Percentiles rank a stretch among this genome's conserved stretches.
Evolutionary conservation across 1,284 basidiomycete genomes (phyloP).

Genomic region (Heliocybe sulcata): DNA sequence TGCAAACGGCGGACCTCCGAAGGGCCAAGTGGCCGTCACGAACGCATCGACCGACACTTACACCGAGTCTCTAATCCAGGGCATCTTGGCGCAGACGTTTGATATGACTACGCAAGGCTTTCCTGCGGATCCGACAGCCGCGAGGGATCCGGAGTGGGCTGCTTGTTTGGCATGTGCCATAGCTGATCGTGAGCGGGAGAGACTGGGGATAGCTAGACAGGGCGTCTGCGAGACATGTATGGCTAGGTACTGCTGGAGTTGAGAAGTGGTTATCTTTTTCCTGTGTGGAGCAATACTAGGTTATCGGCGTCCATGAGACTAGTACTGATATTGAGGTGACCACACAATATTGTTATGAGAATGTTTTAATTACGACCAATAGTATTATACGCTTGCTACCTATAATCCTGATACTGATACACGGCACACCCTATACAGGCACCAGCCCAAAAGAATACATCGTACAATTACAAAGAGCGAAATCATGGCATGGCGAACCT

Average conservation of each 20-base stretch:
- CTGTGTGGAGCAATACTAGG: no score
- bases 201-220: constrained; percentile 19
- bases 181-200: constrained; percentile 30
- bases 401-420: no score
- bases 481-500: no score
- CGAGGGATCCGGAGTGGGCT: constrained; percentile 30
- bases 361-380: no score
- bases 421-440: no score
- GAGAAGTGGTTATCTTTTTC: no score
- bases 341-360: no score
- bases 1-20: constrained; percentile 45
- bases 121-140: constrained; percentile 8
- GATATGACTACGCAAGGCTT: constrained; percentile 33
- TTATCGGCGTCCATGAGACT: no score
- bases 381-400: no score
- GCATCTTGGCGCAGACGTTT: constrained; percentile 34
- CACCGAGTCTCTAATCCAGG: constrained; percentile 23
- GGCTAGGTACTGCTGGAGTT: constrained; percentile 31
- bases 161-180: constrained; percentile 37
- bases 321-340: no score
- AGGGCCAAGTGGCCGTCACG: constrained; percentile 29
- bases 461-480: no score
- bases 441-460: no score
- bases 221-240: constrained; percentile 33
- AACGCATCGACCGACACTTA: constrained; percentile 30